Evolutionary conservation across 2,329 filamentous ascomycete species (phyloP), one percentile per base, ranked within the genome.

Genomic region (Trichoderma sp.): DNA sequence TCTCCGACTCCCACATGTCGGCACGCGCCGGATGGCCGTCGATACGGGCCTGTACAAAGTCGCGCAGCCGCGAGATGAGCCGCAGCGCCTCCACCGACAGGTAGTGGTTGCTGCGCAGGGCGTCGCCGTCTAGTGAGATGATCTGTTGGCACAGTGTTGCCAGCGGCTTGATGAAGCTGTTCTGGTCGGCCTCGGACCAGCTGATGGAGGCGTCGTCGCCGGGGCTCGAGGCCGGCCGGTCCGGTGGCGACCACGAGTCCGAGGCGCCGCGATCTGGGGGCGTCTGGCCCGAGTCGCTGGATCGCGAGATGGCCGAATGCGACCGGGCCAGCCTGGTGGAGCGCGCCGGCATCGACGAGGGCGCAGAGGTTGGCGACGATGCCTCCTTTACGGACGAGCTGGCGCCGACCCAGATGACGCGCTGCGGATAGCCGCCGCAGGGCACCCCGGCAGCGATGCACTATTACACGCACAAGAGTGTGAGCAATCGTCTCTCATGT

Each of bases 371-470:
- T 24, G 46, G 56, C 14, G 66, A 59, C 18, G 66, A 24, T n/a
- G 34, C 39, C 26, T 70, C 65, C 58, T 55, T 68, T n/a, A 56
- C 49, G 2, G 63, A 70, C 13, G 63, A 63, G n/a, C 49, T 56
- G 28, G 71, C 70, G 2, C 68, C 72, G 0, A 74, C 69, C 77
- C 77, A 79, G 1, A 78, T 73, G 18, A 79, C 74, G 16, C 77
- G 70, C 69, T 76, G 75, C 14, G 76, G 74, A 55, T 79, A 79
- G 5, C 75, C 77, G 43, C 75, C 76, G 52, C 77, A 79, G 1
- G 66, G 21, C 10, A 78, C 46, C 1, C 74, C 76, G 3, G 76
- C 74, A 59, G 77, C 67, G n/a, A 74, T 70, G 59, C 75, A 76
- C 5, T 74, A 74, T 14, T 26, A n/a, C 39, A 43, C 39, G 39